These are phyloP conservation scores for Fusarium cicatricum DNA, from an alignment of 2,329 filamentous ascomycete genomes.

Conservation along the genomic window DNA sequence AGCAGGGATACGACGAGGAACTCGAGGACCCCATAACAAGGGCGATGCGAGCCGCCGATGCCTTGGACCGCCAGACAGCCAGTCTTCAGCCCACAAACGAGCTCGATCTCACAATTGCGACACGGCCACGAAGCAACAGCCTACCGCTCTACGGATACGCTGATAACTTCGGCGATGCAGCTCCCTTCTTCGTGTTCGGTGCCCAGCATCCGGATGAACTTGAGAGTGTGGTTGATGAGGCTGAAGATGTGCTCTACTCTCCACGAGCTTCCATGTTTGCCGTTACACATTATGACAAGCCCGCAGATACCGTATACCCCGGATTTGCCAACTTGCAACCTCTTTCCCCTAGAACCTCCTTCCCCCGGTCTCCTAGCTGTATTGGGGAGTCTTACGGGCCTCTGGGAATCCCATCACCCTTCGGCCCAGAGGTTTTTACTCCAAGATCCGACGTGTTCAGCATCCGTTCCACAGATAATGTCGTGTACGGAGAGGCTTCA, in stretches of 20 bases:
- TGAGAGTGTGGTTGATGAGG: conserved; percentile 29
- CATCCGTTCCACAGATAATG: conserved; percentile 47
- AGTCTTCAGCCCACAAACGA: conserved; percentile 60
- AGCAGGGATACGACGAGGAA: conserved; percentile 26
- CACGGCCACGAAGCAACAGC: conserved; percentile 58
- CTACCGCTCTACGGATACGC: conserved; percentile 57
- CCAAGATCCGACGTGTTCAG: conserved; percentile 48
- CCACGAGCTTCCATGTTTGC: conserved; percentile 40
- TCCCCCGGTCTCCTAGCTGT: conserved; percentile 44
- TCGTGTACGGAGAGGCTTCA: conserved; percentile 52
- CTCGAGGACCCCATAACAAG: conserved; percentile 59
- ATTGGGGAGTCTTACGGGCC: conserved; percentile 46
- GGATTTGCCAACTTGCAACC: conserved; percentile 33
- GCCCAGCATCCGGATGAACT: conserved; percentile 41
- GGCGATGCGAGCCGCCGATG: conserved; percentile 68
- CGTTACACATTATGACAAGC: conserved; percentile 43
- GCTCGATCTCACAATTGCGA: conserved; percentile 54
- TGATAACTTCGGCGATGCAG: conserved; percentile 54
- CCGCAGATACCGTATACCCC: conserved; percentile 33
- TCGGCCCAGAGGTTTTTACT: conserved; percentile 40
- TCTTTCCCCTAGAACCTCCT: conserved; percentile 26
- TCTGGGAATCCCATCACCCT: conserved; percentile 21
- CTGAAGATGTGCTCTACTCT: conserved; percentile 18
- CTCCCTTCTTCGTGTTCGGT: conserved; percentile 60
- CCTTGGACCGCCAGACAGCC: conserved; percentile 63